phyloP scores from a whole-genome alignment of 2,329 filamentous ascomycete species.

The Microcyclosporella mali region DNA sequence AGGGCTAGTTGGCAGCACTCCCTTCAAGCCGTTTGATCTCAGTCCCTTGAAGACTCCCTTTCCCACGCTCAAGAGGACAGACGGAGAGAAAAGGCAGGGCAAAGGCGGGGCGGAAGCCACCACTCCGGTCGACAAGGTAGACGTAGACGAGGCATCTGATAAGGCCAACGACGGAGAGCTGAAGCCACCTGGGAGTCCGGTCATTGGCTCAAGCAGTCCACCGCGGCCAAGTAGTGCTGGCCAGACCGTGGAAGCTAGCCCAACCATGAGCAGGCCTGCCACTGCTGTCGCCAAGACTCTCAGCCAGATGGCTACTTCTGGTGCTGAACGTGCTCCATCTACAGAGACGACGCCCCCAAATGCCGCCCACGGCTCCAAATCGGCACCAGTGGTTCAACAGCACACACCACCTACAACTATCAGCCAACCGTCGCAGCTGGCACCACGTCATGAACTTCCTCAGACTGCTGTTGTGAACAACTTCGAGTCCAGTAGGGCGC shows the following conservation, averaged over 20 bases:
- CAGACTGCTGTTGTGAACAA: conserved; percentile 17
- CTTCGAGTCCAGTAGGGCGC: conserved; percentile 12
- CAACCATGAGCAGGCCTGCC: conserved; percentile 26
- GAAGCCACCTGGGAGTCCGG: conserved; percentile 23
- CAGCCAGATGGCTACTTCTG: conserved; percentile 21
- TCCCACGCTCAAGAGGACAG: conserved; percentile 26
- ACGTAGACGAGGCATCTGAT: conserved; percentile 11
- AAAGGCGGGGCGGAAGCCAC: conserved; percentile 20
- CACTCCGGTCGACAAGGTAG: conserved; percentile 14
- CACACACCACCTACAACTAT: conserved; percentile 21
- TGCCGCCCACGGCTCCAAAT: conserved; percentile 9
- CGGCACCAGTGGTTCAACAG: conserved; percentile 15
- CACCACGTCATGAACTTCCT: conserved; percentile 16
- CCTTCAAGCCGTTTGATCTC: conserved; percentile 41
- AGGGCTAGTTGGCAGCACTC: conserved; percentile 67
- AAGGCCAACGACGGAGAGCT: conserved; percentile 16
- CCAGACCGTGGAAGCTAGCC: conserved; percentile 26
- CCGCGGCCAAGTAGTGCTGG: conserved; percentile 18
- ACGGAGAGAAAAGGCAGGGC: conserved; percentile 18
- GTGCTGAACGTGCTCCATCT: conserved; percentile 11
- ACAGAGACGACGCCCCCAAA: conserved; percentile 18
- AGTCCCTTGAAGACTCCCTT: conserved; percentile 35
- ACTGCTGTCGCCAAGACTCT: conserved; percentile 29
- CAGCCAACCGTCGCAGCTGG: conserved; percentile 14
- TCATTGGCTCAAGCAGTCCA: conserved; percentile 31